Conservation (phyloP, 768 basidiomycete genomes). For the Pulveroboletus sp. region DNA sequence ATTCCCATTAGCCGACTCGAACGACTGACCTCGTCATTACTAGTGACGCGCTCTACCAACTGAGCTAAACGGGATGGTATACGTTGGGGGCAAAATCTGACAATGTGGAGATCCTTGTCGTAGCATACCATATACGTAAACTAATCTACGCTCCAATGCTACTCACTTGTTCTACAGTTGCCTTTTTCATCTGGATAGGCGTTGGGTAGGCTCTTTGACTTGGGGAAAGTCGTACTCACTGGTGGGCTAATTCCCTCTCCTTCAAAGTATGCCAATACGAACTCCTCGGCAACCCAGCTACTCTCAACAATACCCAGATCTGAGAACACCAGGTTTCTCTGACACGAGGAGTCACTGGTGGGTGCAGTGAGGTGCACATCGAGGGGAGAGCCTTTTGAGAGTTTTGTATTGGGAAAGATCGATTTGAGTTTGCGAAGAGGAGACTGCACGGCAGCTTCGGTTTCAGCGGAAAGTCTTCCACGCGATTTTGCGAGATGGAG, state of each 20-base stretch:
- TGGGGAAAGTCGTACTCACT: constrained; percentile 39
- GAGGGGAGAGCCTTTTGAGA: constrained; percentile 64
- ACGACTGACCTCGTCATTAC: constrained; percentile 71
- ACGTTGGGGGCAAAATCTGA: too few species aligned
- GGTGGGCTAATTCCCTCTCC: constrained; percentile 67
- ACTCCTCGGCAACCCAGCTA: constrained; percentile 73
- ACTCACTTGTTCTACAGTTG: constrained; percentile 22
- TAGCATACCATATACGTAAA: not conserved
- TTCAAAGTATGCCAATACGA: constrained; percentile 74
- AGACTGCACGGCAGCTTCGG: constrained; percentile 52
- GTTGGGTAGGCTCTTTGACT: not conserved
- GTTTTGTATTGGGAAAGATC: constrained; percentile 68
- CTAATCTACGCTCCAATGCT: constrained; percentile 19
- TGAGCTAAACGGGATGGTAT: constrained; percentile 37
- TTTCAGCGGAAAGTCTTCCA: constrained; percentile 55
- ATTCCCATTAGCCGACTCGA: constrained; percentile 54
- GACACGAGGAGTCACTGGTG: constrained; percentile 37
- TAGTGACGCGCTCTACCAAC: constrained; percentile 67
- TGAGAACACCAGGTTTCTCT: constrained; percentile 59
- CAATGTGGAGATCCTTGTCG: too few species aligned
- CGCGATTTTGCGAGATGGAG: constrained; percentile 50
- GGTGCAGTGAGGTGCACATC: constrained; percentile 70
- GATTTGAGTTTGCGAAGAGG: constrained; percentile 73
- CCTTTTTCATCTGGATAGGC: constrained; percentile 27
- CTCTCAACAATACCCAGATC: constrained; percentile 72